phyloP scores from a whole-genome alignment of 768 basidiomycete species.

The Lyophyllum atratum region DNA sequence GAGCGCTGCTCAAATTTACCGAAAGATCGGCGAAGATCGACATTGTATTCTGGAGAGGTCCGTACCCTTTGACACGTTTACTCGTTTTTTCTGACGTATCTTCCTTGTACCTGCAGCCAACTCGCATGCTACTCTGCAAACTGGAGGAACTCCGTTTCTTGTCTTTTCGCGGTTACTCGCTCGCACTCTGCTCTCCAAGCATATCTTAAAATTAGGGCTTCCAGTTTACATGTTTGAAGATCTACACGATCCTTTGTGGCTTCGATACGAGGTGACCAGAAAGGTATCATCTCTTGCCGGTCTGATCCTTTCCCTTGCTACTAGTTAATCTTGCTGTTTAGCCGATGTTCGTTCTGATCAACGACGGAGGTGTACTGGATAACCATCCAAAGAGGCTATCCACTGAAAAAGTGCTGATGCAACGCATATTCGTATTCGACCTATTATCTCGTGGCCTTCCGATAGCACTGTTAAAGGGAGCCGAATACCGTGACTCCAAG shows the following conservation, averaged over 20 bases:
- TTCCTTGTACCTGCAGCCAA: slow-evolving; percentile 33
- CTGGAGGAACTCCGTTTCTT: slow-evolving; percentile 34
- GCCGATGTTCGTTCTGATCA: slow-evolving; percentile 70
- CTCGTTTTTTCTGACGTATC: background rate
- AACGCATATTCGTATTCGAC: slow-evolving; percentile 51
- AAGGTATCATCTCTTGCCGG: slow-evolving; percentile 34
- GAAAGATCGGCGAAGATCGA: slow-evolving; percentile 58
- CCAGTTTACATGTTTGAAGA: slow-evolving; percentile 47
- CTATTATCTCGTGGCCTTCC: slow-evolving; percentile 52
- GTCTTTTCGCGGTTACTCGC: slow-evolving; percentile 54
- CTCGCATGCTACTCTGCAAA: slow-evolving; percentile 42
- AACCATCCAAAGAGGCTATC: background rate
- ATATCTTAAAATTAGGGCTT: slow-evolving; percentile 43
- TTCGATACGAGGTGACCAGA: slow-evolving; percentile 37
- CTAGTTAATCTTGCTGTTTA: slow-evolving; percentile 22
- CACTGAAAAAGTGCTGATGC: slow-evolving; percentile 37
- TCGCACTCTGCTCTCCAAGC: slow-evolving; percentile 50
- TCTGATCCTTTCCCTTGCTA: background rate
- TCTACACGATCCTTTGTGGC: slow-evolving; percentile 51
- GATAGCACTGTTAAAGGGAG: slow-evolving; percentile 51
- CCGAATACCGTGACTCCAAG: slow-evolving; percentile 66
- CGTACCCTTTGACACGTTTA: background rate
- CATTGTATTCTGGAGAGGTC: slow-evolving; percentile 65
- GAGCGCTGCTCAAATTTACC: slow-evolving; percentile 47
- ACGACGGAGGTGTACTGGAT: slow-evolving; percentile 46